A percentile compares a stretch with the other conserved stretches of the same genome.
Conservation (phyloP, 1,284 basidiomycete genomes). For the Fistulina hepatica region DNA sequence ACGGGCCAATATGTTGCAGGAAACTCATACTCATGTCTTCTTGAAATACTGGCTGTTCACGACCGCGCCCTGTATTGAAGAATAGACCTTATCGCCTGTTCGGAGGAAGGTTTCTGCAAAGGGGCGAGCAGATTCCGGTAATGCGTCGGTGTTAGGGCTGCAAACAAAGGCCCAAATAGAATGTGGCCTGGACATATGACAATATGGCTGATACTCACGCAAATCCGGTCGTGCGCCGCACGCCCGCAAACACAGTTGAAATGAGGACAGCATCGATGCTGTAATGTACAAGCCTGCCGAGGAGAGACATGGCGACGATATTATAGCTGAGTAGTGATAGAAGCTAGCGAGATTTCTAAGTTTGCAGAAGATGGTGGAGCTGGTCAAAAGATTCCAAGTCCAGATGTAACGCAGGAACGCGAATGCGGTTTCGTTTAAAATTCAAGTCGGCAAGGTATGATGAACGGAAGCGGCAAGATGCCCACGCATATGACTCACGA, state of each 20-base stretch:
- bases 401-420: too few species aligned
- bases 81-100: constrained; percentile 84
- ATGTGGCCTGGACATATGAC: neutral
- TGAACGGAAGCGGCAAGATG: too few species aligned
- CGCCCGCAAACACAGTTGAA: constrained; percentile 84
- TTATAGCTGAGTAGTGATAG: neutral
- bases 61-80: constrained; percentile 66
- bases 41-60: constrained; percentile 79
- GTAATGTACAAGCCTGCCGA: constrained; percentile 81
- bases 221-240: constrained; percentile 85
- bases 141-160: constrained; percentile 59
- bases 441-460: too few species aligned
- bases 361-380: too few species aligned
- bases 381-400: too few species aligned
- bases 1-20: too few species aligned
- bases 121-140: constrained; percentile 68
- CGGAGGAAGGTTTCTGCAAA: constrained; percentile 74
- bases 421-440: too few species aligned
- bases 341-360: too few species aligned
- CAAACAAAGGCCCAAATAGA: constrained; percentile 3
- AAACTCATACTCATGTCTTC: too few species aligned
- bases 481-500: too few species aligned
- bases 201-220: constrained; percentile 35
- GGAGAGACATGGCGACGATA: constrained; percentile 42
- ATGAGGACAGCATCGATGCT: constrained; percentile 78